Evolutionary conservation across 2,329 filamentous ascomycete genomes (phyloP).

Genomic region (Alternaria atra): DNA sequence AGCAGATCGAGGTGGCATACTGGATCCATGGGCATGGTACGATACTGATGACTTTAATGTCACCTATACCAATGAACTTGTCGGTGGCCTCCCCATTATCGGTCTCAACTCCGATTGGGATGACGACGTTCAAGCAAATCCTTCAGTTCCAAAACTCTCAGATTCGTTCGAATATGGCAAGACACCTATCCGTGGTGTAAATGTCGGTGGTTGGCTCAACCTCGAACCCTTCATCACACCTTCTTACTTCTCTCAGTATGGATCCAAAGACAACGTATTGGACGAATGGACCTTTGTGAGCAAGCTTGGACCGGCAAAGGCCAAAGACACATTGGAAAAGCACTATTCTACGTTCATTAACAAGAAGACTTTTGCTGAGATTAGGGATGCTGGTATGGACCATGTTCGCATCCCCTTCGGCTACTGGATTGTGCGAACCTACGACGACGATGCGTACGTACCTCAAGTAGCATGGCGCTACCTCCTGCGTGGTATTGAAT

Average conservation of each 20-base stretch:
- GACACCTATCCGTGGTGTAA: slow-evolving; percentile 86
- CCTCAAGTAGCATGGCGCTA: slow-evolving; percentile 91
- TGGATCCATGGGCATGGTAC: slow-evolving; percentile 92
- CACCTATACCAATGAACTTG: slow-evolving; percentile 85
- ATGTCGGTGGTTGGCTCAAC: slow-evolving; percentile 91
- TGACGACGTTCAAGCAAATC: slow-evolving; percentile 80
- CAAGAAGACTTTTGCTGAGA: slow-evolving; percentile 83
- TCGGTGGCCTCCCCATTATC: slow-evolving; percentile 91
- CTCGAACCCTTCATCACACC: slow-evolving; percentile 96
- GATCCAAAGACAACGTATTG: slow-evolving; percentile 69
- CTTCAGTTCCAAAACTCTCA: slow-evolving; percentile 79
- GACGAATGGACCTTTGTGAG: slow-evolving; percentile 86
- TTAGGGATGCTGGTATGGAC: slow-evolving; percentile 87
- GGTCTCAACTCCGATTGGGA: slow-evolving; percentile 87
- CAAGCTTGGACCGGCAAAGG: slow-evolving; percentile 72
- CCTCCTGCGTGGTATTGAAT: slow-evolving; percentile 90
- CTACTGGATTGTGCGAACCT: slow-evolving; percentile 92
- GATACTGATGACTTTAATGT: slow-evolving; percentile 92
- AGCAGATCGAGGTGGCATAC: slow-evolving; percentile 74
- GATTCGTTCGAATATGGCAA: slow-evolving; percentile 80
- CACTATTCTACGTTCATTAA: slow-evolving; percentile 92
- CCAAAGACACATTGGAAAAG: slow-evolving; percentile 76
- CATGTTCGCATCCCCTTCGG: slow-evolving; percentile 96
- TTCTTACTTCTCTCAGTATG: slow-evolving; percentile 80
- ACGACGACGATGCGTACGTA: slow-evolving; percentile 87